These are phyloP conservation scores for Fusarium musae DNA, from an alignment of 2,329 filamentous ascomycete genomes.

Conservation along the genomic window DNA sequence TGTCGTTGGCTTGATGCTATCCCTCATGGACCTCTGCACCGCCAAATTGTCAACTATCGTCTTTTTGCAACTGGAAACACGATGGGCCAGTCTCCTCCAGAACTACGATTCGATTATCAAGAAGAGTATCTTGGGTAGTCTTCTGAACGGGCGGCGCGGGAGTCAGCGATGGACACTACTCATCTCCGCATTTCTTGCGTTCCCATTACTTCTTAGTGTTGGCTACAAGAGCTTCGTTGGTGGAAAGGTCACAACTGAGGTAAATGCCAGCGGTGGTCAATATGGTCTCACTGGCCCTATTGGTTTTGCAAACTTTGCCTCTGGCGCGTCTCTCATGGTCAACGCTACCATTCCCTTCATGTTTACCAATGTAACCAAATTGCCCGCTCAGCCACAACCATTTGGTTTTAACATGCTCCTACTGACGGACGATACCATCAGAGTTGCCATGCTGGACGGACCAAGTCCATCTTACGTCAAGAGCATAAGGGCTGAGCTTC, in stretches of 20 bases:
- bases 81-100: background rate
- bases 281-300: background rate
- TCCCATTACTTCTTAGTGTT: background rate
- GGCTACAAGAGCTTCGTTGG: background rate
- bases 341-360: background rate
- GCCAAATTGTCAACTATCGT: background rate
- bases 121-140: background rate
- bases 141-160: background rate
- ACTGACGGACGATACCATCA: background rate
- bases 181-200: fast-evolving
- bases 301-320: background rate
- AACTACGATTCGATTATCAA: background rate
- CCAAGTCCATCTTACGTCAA: background rate
- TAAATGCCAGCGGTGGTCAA: fast-evolving
- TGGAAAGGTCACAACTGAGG: background rate
- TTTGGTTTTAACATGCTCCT: background rate
- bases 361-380: background rate
- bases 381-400: background rate
- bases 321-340: background rate
- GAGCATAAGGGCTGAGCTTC: background rate
- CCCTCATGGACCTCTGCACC: background rate
- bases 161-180: background rate
- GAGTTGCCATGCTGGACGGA: background rate
- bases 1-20: background rate
- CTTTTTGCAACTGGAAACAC: background rate